Evolutionary conservation across 202 grass and related monocot species (phyloP).

Genomic region (Elaeis oleifera): DNA sequence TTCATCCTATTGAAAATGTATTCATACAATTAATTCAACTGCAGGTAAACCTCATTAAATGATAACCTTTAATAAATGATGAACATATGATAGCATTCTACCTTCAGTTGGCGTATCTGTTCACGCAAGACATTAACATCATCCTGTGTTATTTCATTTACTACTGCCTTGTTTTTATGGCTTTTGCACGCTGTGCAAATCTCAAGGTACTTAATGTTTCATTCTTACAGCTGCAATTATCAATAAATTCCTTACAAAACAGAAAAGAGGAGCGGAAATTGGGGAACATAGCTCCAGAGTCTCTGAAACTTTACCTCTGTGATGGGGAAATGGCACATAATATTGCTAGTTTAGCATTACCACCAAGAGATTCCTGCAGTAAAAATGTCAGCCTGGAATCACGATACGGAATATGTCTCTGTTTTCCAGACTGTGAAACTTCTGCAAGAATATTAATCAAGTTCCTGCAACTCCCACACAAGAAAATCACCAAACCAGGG

Average conservation of each 20-base stretch:
- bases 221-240: constrained; percentile 62
- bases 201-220: constrained; percentile 89
- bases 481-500: constrained; percentile 21
- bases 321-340: constrained; percentile 88
- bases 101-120: constrained; percentile 81
- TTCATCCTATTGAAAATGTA: constrained; percentile 52
- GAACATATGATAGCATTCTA: constrained; percentile 31
- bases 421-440: constrained; percentile 81
- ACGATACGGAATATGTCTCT: constrained; percentile 88
- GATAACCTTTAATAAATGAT: constrained; percentile 10
- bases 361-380: constrained; percentile 92
- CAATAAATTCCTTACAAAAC: constrained; percentile 3
- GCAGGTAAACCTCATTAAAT: background rate
- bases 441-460: constrained; percentile 93
- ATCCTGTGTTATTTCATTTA: constrained; percentile 86
- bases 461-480: constrained; percentile 50
- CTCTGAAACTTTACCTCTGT: constrained; percentile 35
- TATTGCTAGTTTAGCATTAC: constrained; percentile 96
- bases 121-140: constrained; percentile 75
- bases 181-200: constrained; percentile 93
- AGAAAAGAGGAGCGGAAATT: constrained; percentile 5
- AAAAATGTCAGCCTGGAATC: constrained; percentile 94
- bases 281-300: constrained; percentile 2
- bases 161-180: constrained; percentile 82
- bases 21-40: constrained; percentile 4